Conservation (phyloP, 208 protist genomes). For the Angomonas ambiguus region DNA sequence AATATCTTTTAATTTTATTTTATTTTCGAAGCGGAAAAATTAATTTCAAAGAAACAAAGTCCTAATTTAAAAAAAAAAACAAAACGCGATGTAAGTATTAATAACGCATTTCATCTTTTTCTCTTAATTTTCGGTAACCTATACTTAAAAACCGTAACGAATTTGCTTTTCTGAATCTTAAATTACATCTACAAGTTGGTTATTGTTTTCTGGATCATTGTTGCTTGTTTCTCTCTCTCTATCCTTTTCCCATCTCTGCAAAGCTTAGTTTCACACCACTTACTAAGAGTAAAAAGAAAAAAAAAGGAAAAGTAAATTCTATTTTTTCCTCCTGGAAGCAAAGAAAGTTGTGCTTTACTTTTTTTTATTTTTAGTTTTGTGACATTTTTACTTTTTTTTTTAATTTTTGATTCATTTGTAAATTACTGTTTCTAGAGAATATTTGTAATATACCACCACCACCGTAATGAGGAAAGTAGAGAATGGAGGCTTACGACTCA, state of each 20-base stretch:
- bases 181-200: no score
- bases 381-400: slow-evolving; percentile 1
- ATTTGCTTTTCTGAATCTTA: no score
- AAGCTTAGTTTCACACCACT: no score
- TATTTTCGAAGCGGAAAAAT: neutral
- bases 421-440: neutral
- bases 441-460: neutral
- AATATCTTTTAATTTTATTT: neutral
- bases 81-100: neutral
- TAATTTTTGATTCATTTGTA: neutral
- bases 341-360: neutral
- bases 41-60: neutral
- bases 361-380: neutral
- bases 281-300: neutral
- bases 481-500: neutral
- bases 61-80: neutral
- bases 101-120: no score
- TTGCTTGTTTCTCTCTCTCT: no score
- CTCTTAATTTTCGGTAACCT: no score
- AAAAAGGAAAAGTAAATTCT: neutral
- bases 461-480: neutral
- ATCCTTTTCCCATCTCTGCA: no score
- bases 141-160: no score
- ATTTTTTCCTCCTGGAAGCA: no score
- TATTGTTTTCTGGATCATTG: no score